Evolutionary conservation across 2,329 filamentous ascomycete genomes (phyloP).

Genomic region (Diaporthe vaccinii): DNA sequence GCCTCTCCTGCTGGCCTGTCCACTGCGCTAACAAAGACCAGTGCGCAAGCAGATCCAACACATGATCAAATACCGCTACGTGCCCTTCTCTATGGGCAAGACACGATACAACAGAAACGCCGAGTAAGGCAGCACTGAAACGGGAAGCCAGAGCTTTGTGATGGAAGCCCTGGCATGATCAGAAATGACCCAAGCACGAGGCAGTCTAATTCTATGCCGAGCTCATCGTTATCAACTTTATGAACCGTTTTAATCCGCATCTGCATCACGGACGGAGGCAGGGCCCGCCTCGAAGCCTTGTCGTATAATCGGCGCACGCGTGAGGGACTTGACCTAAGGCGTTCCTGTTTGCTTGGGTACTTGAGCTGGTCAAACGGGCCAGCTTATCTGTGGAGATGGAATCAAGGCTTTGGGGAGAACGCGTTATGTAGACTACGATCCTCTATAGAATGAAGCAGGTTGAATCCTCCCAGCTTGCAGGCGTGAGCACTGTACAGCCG

Average conservation of each 20-base stretch:
- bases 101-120: constrained; percentile 79
- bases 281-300: constrained; percentile 25
- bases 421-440: constrained; percentile 38
- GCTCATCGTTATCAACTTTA: constrained; percentile 34
- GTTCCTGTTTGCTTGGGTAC: constrained; percentile 37
- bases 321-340: constrained; percentile 30
- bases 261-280: constrained; percentile 36
- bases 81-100: constrained; percentile 94
- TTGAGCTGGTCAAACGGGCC: constrained; percentile 20
- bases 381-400: constrained; percentile 9
- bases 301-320: constrained; percentile 36
- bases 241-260: constrained; percentile 41
- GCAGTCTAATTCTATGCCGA: constrained; percentile 37
- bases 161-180: not conserved
- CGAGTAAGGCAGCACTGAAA: constrained; percentile 49
- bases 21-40: constrained; percentile 53
- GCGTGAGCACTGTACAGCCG: not conserved
- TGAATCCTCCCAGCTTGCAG: constrained; percentile 10
- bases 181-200: constrained; percentile 13
- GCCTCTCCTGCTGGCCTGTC: not conserved
- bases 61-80: constrained; percentile 99
- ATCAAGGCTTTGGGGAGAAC: constrained; percentile 19
- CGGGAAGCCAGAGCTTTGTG: not conserved
- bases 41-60: constrained; percentile 99
- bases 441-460: constrained; percentile 34